A percentile compares a stretch with the other conserved stretches of the same genome.
phyloP scores from a whole-genome alignment of 306 rosid species.

The Casuarina glauca region DNA sequence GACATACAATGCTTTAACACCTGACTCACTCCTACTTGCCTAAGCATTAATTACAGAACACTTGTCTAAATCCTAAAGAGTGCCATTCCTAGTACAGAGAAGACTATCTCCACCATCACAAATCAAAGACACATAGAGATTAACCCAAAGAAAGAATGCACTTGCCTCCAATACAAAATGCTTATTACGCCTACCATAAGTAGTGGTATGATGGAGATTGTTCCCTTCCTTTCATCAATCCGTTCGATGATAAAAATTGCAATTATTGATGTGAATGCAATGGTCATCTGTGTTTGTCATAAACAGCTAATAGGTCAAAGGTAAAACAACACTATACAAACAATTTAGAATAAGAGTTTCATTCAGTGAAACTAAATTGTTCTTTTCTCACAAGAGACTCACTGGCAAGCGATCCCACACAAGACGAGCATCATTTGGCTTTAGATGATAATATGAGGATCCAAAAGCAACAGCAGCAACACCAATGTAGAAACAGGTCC shows the following conservation, averaged over 20 bases:
- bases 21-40: too few relatives aligned
- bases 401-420: conserved; percentile 97
- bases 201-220: conserved; percentile 65
- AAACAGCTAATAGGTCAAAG: conserved; percentile 24
- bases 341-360: neutral
- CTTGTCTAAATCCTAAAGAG: neutral
- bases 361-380: conserved; percentile 6
- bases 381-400: conserved; percentile 35
- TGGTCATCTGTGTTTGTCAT: conserved; percentile 64
- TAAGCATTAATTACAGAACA: neutral
- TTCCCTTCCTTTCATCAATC: conserved; percentile 87
- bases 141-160: conserved; percentile 7
- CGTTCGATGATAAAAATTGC: conserved; percentile 88
- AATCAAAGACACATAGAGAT: neutral
- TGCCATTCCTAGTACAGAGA: neutral
- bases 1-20: too few relatives aligned
- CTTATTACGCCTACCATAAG: conserved; percentile 68
- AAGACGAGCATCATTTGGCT: conserved; percentile 77
- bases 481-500: conserved; percentile 83
- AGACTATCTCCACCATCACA: neutral
- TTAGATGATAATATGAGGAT: conserved; percentile 86
- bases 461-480: conserved; percentile 83
- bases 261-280: conserved; percentile 74
- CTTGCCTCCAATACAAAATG: conserved; percentile 87
- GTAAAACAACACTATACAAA: neutral